Evolutionary conservation across 2,329 filamentous ascomycete genomes (phyloP), one percentile per base, ranked within the genome.

Genomic region (Colletotrichum musicola): DNA sequence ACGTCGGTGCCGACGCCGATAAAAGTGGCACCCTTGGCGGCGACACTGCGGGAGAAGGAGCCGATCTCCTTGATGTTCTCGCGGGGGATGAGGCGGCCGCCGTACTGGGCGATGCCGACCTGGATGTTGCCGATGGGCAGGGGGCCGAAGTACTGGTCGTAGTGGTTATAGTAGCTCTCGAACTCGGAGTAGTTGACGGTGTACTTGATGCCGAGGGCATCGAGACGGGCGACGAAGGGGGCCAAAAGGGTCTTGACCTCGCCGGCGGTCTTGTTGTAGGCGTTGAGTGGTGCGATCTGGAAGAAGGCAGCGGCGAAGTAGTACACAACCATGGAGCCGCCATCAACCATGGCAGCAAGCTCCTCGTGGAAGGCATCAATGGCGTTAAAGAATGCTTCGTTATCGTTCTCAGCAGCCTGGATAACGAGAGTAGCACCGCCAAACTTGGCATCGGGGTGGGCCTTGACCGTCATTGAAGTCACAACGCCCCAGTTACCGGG

Each of bases 241-340:
- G 76, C 71, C 9, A 89, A 75, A 16, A 86, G 80, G 2, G 72
- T 69, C 38, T 80, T 72, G 14, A 87, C 78, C 51, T 87, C 72
- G 4, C 71, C 74, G 2, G 80, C 75, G 2, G 80, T 81, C 64
- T 85, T 82, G 72, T 81, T 80, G 44, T 82, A 86, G 1, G 80
- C 83, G 0, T 83, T 87, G 22, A 87, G 70, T 3, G 83, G 81
- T 0, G 79, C 75, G 50, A 88, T 82, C 56, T 75, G 71, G 75
- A 89, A 88, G 71, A 79, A 81, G 10, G 76, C 73, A 69, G 82
- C 81, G 58, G 79, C 83, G 66, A 86, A 82, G 70, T 80, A 81
- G 75, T 84, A 88, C 14, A 84, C 77, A 25, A 80, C 76, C 79
- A 83, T 85, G n/a, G 80, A 79, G 6, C 86, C 87, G 1, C 81